Evolutionary conservation across 2,329 filamentous ascomycete species (phyloP).

Genomic region (Dothideomycetes sp.): DNA sequence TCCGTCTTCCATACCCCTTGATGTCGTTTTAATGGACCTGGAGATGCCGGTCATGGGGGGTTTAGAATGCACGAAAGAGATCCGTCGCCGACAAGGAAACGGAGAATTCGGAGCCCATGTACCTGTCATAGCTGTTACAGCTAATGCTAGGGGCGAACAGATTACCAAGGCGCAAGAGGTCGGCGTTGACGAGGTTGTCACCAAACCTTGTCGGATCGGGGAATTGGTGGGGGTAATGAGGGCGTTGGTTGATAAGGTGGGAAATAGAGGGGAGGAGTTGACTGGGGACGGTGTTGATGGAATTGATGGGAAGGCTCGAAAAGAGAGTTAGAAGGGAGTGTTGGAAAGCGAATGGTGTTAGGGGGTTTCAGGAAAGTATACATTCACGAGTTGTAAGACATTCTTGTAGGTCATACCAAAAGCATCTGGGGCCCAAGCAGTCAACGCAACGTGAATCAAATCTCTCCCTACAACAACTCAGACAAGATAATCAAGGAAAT

Average conservation of each 20-base stretch:
- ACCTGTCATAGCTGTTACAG: slow-evolving; percentile 64
- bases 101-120: slow-evolving; percentile 53
- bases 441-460: too few species aligned
- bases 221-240: slow-evolving; percentile 28
- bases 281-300: background rate
- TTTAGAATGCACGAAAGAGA: slow-evolving; percentile 56
- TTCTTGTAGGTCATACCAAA: too few species aligned
- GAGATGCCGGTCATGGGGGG: slow-evolving; percentile 77
- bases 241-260: background rate
- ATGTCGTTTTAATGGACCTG: slow-evolving; percentile 13
- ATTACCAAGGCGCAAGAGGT: slow-evolving; percentile 52
- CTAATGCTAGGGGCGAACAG: slow-evolving; percentile 54
- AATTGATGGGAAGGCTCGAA: too few species aligned
- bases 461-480: too few species aligned
- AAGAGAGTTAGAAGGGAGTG: too few species aligned
- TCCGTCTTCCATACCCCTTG: slow-evolving; percentile 8
- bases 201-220: slow-evolving; percentile 28
- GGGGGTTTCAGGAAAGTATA: too few species aligned
- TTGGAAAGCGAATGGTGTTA: too few species aligned
- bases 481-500: too few species aligned
- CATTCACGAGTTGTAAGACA: too few species aligned
- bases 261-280: background rate
- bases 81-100: slow-evolving; percentile 49
- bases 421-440: too few species aligned
- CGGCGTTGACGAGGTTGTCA: slow-evolving; percentile 49